phyloP scores from a whole-genome alignment of 352 stramenopile species.

The Globisporangium nagaii region DNA sequence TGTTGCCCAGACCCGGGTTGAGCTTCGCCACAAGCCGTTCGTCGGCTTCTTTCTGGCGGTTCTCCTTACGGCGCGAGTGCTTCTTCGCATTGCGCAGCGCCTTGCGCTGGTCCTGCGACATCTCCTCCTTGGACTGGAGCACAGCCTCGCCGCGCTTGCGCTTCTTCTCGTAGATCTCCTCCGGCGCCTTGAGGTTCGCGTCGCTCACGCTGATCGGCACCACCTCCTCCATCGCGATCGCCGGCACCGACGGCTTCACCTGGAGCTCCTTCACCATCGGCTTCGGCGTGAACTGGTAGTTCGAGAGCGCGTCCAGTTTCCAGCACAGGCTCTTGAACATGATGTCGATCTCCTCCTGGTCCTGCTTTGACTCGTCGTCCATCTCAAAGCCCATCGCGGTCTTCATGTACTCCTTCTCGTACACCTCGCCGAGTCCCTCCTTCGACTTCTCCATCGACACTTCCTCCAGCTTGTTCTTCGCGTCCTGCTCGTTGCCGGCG shows the following conservation, averaged over 20 bases:
- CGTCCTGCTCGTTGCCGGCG: constrained; percentile 60
- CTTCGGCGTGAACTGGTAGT: constrained; percentile 95
- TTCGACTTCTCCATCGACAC: constrained; percentile 92
- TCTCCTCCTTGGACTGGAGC: constrained; percentile 80
- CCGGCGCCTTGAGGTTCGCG: constrained; percentile 74
- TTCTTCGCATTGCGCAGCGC: constrained; percentile 89
- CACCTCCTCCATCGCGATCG: constrained; percentile 83
- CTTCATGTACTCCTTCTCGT: constrained; percentile 96
- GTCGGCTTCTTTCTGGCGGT: constrained; percentile 85
- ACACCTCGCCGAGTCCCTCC: constrained; percentile 90
- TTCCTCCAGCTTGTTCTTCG: constrained; percentile 88
- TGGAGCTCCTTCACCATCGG: constrained; percentile 89
- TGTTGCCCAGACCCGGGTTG: constrained; percentile 93
- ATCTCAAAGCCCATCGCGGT: constrained; percentile 90
- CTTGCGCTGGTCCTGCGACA: constrained; percentile 86
- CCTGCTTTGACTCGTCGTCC: constrained; percentile 88
- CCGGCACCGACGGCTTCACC: constrained; percentile 74
- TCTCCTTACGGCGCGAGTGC: constrained; percentile 85
- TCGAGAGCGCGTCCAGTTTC: constrained; percentile 93
- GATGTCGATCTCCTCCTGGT: constrained; percentile 92
- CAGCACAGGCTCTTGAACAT: constrained; percentile 94
- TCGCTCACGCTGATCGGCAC: constrained; percentile 82
- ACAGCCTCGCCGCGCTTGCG: constrained; percentile 79
- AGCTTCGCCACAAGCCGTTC: constrained; percentile 92
- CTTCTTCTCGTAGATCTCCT: constrained; percentile 86